phyloP scores from a whole-genome alignment of 306 rosid genomes.

The Fagus sylvatica region DNA sequence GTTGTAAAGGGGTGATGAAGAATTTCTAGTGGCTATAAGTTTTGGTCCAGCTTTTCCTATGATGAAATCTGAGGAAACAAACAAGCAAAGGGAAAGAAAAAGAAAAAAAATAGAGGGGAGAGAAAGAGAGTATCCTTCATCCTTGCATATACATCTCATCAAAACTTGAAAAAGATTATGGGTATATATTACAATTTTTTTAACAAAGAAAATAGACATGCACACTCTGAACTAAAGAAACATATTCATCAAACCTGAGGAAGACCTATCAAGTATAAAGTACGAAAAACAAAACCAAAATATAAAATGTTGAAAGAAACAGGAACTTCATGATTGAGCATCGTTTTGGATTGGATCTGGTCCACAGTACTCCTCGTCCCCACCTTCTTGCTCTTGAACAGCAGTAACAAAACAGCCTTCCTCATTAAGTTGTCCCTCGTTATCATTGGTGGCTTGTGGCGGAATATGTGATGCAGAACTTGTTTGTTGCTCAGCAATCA shows the following conservation, averaged over 20 bases:
- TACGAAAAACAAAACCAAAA: slow-evolving; percentile 16
- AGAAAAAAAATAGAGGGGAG: too few relatives aligned
- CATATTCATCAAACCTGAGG: slow-evolving; percentile 11
- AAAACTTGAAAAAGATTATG: not conserved
- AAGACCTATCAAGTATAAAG: slow-evolving; percentile 22
- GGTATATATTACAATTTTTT: slow-evolving; percentile 11
- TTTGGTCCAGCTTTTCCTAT: too few relatives aligned
- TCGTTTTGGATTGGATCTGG: slow-evolving; percentile 59
- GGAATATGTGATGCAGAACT: slow-evolving; percentile 59
- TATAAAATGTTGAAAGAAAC: not conserved
- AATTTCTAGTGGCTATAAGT: too few relatives aligned
- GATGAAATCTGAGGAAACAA: too few relatives aligned
- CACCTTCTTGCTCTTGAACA: slow-evolving; percentile 56
- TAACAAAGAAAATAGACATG: not conserved
- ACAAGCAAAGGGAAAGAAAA: too few relatives aligned
- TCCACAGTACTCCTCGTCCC: slow-evolving; percentile 54
- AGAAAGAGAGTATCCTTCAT: not conserved
- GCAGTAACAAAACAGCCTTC: slow-evolving; percentile 51
- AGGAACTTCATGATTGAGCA: slow-evolving; percentile 38
- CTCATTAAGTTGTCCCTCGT: slow-evolving; percentile 59
- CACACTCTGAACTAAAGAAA: slow-evolving; percentile 3
- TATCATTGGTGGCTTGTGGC: slow-evolving; percentile 54
- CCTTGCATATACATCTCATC: not conserved
- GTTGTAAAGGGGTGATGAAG: too few relatives aligned
- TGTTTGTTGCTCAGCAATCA: slow-evolving; percentile 68